Evolutionary conservation across 257 asterid genomes (phyloP).

Genomic region (Plantago major): DNA sequence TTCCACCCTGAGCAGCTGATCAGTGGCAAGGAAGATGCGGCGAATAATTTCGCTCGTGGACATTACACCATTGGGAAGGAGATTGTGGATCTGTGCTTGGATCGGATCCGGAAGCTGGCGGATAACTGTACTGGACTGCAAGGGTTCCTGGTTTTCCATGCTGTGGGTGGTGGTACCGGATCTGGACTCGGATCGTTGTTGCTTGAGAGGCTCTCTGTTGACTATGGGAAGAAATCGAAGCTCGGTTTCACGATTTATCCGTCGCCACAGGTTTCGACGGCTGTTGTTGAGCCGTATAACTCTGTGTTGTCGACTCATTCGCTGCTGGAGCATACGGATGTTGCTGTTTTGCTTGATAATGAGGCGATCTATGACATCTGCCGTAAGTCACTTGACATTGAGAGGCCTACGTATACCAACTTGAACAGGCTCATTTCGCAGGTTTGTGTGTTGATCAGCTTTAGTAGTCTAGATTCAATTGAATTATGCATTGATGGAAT

Average conservation of each 20-base stretch:
- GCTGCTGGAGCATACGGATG: slow-evolving; percentile 56
- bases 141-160: slow-evolving; percentile 53
- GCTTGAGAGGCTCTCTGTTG: slow-evolving; percentile 56
- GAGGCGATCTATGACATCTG: slow-evolving; percentile 55
- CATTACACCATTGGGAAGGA: too few species aligned
- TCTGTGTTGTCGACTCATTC: slow-evolving; percentile 50
- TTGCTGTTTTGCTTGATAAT: slow-evolving; percentile 51
- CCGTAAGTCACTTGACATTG: slow-evolving; percentile 47
- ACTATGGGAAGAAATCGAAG: too few species aligned
- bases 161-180: slow-evolving; percentile 62
- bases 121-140: too few species aligned
- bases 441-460: slow-evolving; percentile 17
- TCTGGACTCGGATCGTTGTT: slow-evolving; percentile 52
- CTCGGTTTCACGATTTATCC: too few species aligned
- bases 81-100: too few species aligned
- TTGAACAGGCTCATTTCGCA: slow-evolving; percentile 55
- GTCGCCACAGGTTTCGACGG: slow-evolving; percentile 61
- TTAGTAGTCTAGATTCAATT: too few species aligned
- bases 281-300: slow-evolving; percentile 58
- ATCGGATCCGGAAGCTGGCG: too few species aligned
- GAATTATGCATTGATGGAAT: too few species aligned
- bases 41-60: slow-evolving; percentile 61
- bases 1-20: slow-evolving; percentile 58
- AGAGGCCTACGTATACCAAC: slow-evolving; percentile 55
- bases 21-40: slow-evolving; percentile 58